Evolutionary conservation across 2,329 filamentous ascomycete species (phyloP).

Genomic region (Diaporthe nobilis): DNA sequence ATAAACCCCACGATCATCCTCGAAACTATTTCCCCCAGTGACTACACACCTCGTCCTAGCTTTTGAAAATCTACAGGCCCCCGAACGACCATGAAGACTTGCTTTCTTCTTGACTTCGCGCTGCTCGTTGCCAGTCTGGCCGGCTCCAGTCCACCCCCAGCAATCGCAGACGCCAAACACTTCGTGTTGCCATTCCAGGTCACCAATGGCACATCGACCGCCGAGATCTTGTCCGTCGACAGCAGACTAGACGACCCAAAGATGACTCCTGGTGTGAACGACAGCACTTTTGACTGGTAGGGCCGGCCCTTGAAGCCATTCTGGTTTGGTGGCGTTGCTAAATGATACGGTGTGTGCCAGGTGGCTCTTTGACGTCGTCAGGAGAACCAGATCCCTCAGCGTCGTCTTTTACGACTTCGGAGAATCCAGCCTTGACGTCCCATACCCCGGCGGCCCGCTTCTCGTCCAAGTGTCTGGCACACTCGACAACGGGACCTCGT

Average conservation of each 20-base stretch:
- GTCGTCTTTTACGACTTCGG: neutral
- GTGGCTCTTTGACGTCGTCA: neutral
- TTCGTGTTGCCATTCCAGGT: neutral
- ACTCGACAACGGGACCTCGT: neutral
- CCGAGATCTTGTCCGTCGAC: neutral
- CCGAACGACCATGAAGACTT: no score
- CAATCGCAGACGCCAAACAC: rapidly evolving
- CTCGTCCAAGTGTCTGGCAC: neutral
- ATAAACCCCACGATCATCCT: no score
- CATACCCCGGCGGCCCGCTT: conserved; percentile 4
- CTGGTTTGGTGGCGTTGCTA: neutral
- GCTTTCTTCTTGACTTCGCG: neutral
- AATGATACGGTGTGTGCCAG: neutral
- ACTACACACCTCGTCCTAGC: no score
- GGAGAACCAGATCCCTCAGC: neutral
- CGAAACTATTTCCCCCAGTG: no score
- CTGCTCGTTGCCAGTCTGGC: neutral
- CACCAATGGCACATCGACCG: neutral
- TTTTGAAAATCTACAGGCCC: no score
- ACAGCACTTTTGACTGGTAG: neutral
- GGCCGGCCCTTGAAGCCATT: neutral
- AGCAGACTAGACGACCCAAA: neutral
- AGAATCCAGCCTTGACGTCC: neutral
- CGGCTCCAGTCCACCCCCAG: no score
- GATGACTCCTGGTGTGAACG: neutral